These are phyloP conservation scores for Solanum chacoense DNA, from an alignment of 305 asterid species.

Conservation along the genomic window DNA sequence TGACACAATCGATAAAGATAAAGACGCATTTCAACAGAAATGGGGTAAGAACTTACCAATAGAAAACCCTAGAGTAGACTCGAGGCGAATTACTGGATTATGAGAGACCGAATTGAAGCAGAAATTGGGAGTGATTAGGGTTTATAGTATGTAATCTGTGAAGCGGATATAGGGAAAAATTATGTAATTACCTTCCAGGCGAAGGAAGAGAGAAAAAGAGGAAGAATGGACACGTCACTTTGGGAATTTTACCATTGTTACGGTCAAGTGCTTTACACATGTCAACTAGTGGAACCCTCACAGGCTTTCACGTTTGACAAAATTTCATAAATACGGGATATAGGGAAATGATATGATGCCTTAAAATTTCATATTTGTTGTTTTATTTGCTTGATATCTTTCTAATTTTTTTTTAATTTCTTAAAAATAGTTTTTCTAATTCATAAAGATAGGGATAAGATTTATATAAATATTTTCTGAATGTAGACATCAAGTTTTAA, in stretches of 20 bases:
- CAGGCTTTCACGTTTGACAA: neutral
- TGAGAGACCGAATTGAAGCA: neutral
- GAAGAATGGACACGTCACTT: neutral
- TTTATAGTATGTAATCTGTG: neutral
- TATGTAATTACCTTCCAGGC: slow-evolving; percentile 22
- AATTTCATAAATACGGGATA: neutral
- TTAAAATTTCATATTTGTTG: no score
- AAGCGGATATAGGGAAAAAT: neutral
- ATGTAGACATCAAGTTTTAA: neutral
- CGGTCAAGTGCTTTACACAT: neutral
- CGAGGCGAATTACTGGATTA: slow-evolving; percentile 18
- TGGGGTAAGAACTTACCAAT: neutral
- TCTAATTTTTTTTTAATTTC: no score
- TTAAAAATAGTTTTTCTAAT: no score
- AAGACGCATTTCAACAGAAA: neutral
- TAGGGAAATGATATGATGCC: neutral
- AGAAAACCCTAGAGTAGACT: slow-evolving; percentile 46
- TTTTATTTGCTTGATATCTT: neutral
- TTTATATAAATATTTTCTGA: no score
- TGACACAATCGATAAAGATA: neutral
- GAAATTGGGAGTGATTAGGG: neutral
- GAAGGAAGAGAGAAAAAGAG: slow-evolving; percentile 20
- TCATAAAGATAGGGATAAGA: neutral
- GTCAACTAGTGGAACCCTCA: neutral
- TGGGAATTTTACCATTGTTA: neutral